Base-by-base conservation (phyloP, 1,284 basidiomycete genomes). In the Boletus sp. region DNA sequence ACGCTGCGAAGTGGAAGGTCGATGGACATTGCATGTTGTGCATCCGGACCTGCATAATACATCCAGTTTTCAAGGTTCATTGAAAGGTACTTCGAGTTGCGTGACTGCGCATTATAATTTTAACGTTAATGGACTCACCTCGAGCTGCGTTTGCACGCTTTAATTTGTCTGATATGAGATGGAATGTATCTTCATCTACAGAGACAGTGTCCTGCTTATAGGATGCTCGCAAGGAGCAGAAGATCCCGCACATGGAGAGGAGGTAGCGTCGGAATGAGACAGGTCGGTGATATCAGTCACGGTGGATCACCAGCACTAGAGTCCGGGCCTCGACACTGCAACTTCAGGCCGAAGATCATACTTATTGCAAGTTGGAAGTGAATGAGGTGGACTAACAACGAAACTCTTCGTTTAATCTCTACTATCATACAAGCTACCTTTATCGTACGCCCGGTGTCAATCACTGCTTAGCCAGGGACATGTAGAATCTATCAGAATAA, bases 201-300 rank as follows among this genome's bases (percentile, higher is more conserved):
- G 44, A 42, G 35, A 20, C 8, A 7, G 17, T 32, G 40, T 37
- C 49, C 44, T 52, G 46, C 17, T 48, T 26, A 51, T 48, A 38
- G 45, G 36, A 27, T 25, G 48, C 34, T n/a, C 41, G 60, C 35
- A 68, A 60, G 46, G 65, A 66, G 46, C 72, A 69, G 50, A 72
- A 68, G 47, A 79, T 78, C 23, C 77, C 77, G 54, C 81, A 83
- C 81, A 83, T 83, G n/a, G n/a, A 47, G 48, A 53, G 52, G 48
- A 40, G 25, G 43, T 43, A 10, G 33, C 29, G 8, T 20, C 32
- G 32, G 47, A 42, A 40, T 27, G 30, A 39, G 5, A 22, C 22
- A 3, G 6, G 22, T 6, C 22, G n/a, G n/a, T n/a, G n/a, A n/a
- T n/a, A n/a, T n/a, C n/a, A n/a, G 22, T 22, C 22, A 22, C 22